Conservation (phyloP, 306 rosid genomes). For the Dryas octopetala region DNA sequence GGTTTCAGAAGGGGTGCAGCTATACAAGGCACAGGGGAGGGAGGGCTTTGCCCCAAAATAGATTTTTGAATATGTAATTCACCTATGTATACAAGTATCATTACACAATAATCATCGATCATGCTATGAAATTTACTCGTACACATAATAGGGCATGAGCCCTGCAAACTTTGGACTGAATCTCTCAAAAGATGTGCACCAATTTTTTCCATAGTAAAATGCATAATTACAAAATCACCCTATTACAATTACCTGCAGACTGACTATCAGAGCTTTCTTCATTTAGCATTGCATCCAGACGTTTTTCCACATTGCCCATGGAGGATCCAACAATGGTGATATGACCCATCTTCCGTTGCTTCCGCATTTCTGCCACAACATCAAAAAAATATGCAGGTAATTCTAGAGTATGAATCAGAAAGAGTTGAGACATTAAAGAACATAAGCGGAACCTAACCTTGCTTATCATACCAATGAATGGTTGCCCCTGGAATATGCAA, state of each 20-base stretch:
- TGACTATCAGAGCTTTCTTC: slow-evolving; percentile 41
- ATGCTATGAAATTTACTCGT: background rate
- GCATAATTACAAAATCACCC: background rate
- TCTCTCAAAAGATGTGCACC: background rate
- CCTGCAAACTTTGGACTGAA: slow-evolving; percentile 5
- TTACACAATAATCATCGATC: background rate
- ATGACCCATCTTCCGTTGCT: slow-evolving; percentile 94
- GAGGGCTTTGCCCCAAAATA: background rate
- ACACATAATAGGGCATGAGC: background rate
- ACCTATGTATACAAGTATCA: no score
- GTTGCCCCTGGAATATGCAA: slow-evolving; percentile 62
- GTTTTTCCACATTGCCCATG: slow-evolving; percentile 48
- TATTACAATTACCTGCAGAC: slow-evolving; percentile 37
- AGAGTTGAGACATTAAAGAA: slow-evolving; percentile 7
- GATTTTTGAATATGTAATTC: no score
- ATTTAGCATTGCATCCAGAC: slow-evolving; percentile 42
- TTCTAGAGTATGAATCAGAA: slow-evolving; percentile 9
- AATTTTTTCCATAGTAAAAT: background rate
- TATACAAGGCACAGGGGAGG: slow-evolving; percentile 1
- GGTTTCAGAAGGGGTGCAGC: background rate
- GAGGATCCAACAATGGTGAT: slow-evolving; percentile 81
- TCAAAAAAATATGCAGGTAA: slow-evolving; percentile 6
- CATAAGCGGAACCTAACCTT: slow-evolving; percentile 55
- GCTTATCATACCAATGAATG: slow-evolving; percentile 95
- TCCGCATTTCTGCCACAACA: slow-evolving; percentile 69